Base-by-base conservation (phyloP, 2,329 filamentous ascomycete genomes). In the Neurospora sp. region DNA sequence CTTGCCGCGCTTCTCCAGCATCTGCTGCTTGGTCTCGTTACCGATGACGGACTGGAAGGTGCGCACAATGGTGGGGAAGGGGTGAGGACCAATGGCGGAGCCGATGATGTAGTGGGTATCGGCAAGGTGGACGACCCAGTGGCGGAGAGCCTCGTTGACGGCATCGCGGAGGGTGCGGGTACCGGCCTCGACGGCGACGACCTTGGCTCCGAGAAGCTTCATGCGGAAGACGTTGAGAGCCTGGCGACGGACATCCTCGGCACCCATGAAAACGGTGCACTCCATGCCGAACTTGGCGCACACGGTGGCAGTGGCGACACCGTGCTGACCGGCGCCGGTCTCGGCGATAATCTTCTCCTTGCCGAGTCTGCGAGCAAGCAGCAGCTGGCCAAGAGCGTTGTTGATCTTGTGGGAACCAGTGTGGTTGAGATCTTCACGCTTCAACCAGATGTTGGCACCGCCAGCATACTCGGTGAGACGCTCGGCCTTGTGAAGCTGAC, bases 391-490 rank as follows among this genome's bases (percentile, higher is more conserved):
- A 9, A 99, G 84, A 0, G 96, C 96, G 77, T 99, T 99, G 85
- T 99, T 99, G 85, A 99, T 98, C 87, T 99, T 99, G 86, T 99
- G 96, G 73, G 92, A 96, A 74, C 96, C 96, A 9, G 96, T 98
- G 80, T 99, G 96, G 82, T 98, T 98, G 70, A 98, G 84, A 79
- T 99, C 96, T 82, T 99, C 96, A 76, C 96, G 89, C 87, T 99
- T 99, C 75, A 99, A 83, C 91, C 95, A 99, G 83, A 99, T 97
- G 78, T 93, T 97, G 67, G 96, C 95, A 72, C 96, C 96, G 33
- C 93, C 93, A 67, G 93, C 93, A 77, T 95, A 84, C 78, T 96
- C 91, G 0, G 95, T 98, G 74, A 99, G 84, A 68, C 94, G 90
- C 75, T 96, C 90, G 1, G 96, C 96, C 68, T 94, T 83, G 82